phyloP scores from a whole-genome alignment of 306 rosid species.

The Cucurbita moschata region DNA sequence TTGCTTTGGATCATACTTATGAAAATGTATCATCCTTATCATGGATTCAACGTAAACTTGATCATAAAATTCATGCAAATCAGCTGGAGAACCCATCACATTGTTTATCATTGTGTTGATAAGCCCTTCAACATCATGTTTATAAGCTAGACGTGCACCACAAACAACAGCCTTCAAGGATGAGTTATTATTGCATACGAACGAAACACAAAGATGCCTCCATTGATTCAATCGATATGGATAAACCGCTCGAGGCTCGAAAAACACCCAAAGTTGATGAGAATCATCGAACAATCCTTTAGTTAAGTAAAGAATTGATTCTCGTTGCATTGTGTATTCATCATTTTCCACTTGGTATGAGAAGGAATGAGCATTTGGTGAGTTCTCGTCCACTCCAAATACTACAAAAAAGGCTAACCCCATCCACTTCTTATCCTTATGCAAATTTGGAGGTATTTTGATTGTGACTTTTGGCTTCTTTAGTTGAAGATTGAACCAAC shows the following conservation, averaged over 20 bases:
- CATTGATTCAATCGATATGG: neutral
- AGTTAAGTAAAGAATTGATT: neutral
- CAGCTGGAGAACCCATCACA: neutral
- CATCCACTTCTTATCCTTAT: slow-evolving; percentile 8
- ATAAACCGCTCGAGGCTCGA: neutral
- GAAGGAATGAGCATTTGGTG: neutral
- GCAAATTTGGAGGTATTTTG: slow-evolving; percentile 3
- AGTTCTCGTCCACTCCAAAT: neutral
- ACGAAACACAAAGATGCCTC: neutral
- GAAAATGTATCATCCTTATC: neutral
- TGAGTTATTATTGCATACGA: neutral
- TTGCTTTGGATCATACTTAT: neutral
- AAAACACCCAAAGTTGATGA: neutral
- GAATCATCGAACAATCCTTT: neutral
- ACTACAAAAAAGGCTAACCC: neutral
- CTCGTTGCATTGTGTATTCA: neutral
- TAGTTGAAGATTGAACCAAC: slow-evolving; percentile 3
- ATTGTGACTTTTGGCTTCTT: neutral
- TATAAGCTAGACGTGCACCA: slow-evolving; percentile 4
- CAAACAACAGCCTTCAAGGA: neutral
- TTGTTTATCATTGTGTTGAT: neutral
- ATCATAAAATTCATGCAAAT: neutral
- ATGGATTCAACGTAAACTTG: neutral
- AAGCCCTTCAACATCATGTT: neutral
- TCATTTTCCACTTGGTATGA: slow-evolving; percentile 2